These are phyloP conservation scores for Pinus tabuliformis DNA, from an alignment of 75 land plant species.

Conservation along the genomic window DNA sequence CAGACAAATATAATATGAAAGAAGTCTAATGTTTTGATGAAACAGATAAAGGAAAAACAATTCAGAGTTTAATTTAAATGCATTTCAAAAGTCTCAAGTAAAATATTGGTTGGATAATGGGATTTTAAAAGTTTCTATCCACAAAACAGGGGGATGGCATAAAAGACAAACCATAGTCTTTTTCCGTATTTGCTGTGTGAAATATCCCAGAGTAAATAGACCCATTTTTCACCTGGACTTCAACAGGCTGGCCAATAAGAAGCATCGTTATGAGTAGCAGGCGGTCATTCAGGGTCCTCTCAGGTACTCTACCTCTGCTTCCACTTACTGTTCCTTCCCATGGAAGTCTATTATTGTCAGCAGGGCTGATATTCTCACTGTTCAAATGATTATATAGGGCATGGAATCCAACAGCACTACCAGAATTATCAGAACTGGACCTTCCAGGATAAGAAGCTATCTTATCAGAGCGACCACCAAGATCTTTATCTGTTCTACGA, in stretches of 20 bases:
- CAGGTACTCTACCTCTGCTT: conserved; percentile 1
- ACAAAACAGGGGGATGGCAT: conserved; percentile 8
- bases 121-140: neutral
- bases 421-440: neutral
- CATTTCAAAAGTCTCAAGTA: neutral
- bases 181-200: conserved; percentile 68
- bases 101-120: neutral
- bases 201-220: conserved; percentile 81
- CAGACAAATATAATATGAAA: neutral
- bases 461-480: conserved; percentile 10
- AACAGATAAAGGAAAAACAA: neutral
- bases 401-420: neutral
- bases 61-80: neutral
- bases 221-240: conserved; percentile 86
- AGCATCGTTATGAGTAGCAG: conserved; percentile 56
- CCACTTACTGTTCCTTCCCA: conserved; percentile 11
- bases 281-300: conserved; percentile 26
- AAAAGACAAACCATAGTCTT: conserved; percentile 40
- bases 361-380: conserved; percentile 2
- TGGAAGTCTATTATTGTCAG: neutral
- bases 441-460: neutral
- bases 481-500: conserved; percentile 12
- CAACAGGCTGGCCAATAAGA: conserved; percentile 82
- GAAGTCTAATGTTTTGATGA: neutral
- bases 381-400: neutral